Percentiles rank a stretch among this genome's conserved stretches.
phyloP scores from a whole-genome alignment of 2,329 filamentous ascomycete species.

The Coniella vitis region DNA sequence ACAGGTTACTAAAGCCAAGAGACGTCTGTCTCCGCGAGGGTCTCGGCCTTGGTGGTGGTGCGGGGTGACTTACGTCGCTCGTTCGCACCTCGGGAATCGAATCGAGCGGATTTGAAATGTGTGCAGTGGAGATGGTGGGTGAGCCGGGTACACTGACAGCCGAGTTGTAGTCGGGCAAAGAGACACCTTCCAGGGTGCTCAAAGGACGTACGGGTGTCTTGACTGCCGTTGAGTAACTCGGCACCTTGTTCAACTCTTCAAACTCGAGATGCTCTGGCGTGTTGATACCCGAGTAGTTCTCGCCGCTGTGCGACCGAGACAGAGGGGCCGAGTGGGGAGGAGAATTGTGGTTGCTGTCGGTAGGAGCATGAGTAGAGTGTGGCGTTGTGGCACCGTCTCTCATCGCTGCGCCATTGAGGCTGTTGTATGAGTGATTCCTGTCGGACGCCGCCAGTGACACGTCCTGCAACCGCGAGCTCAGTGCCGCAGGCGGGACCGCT shows the following conservation, averaged over 20 bases:
- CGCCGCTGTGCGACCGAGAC: conserved; percentile 49
- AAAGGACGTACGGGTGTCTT: conserved; percentile 53
- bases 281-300: conserved; percentile 43
- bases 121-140: conserved; percentile 32
- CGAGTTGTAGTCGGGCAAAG: conserved; percentile 61
- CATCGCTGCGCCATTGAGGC: conserved; percentile 25
- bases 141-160: conserved; percentile 48
- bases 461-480: conserved; percentile 63
- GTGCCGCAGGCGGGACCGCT: conserved; percentile 42
- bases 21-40: conserved; percentile 21
- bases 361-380: conserved; percentile 29
- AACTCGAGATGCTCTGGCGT: conserved; percentile 55
- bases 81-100: conserved; percentile 24
- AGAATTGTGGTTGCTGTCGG: conserved; percentile 31
- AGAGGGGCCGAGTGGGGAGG: conserved; percentile 38
- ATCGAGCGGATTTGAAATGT: conserved; percentile 25
- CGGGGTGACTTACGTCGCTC: conserved; percentile 16
- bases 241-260: conserved; percentile 63
- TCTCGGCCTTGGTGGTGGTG: conserved; percentile 13
- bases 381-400: conserved; percentile 27
- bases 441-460: conserved; percentile 48
- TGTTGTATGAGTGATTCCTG: conserved; percentile 40
- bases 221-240: conserved; percentile 70
- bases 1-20: conserved; percentile 18
- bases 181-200: conserved; percentile 39